phyloP scores from a whole-genome alignment of 179 eudicot species.

The Amaranthus tricolor region DNA sequence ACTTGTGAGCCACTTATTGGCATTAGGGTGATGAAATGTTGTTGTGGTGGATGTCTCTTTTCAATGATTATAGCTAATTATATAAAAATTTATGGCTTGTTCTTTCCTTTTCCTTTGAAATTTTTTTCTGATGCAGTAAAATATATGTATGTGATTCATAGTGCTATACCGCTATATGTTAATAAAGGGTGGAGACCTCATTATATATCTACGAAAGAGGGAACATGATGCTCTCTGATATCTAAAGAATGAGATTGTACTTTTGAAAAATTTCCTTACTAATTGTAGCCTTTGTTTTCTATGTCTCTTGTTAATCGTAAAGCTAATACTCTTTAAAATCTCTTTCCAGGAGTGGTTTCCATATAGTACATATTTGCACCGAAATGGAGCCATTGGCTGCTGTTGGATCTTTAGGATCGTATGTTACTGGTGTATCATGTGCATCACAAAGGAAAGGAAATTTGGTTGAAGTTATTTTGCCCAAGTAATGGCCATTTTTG shows the following conservation, averaged over 20 bases:
- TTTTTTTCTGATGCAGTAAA: background rate
- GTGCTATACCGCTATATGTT: background rate
- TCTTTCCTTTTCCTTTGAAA: background rate
- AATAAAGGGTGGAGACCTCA: background rate
- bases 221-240: background rate
- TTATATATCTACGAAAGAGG: background rate
- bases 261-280: background rate
- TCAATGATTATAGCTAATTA: too few species aligned
- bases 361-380: conserved; percentile 62
- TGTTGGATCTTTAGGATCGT: conserved; percentile 65
- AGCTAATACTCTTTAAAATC: conserved; percentile 12
- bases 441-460: conserved; percentile 63
- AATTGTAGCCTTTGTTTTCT: background rate
- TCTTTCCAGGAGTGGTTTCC: conserved; percentile 48
- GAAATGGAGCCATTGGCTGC: conserved; percentile 67
- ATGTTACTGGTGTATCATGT: conserved; percentile 59
- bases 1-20: too few species aligned
- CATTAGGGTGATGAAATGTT: too few species aligned
- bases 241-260: background rate
- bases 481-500: conserved; percentile 45
- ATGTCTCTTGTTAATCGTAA: background rate
- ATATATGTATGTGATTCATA: too few species aligned
- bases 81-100: background rate
- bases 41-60: background rate
- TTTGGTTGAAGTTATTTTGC: conserved; percentile 68